phyloP scores from a whole-genome alignment of 768 basidiomycete genomes.

The Hericium rajendrae region DNA sequence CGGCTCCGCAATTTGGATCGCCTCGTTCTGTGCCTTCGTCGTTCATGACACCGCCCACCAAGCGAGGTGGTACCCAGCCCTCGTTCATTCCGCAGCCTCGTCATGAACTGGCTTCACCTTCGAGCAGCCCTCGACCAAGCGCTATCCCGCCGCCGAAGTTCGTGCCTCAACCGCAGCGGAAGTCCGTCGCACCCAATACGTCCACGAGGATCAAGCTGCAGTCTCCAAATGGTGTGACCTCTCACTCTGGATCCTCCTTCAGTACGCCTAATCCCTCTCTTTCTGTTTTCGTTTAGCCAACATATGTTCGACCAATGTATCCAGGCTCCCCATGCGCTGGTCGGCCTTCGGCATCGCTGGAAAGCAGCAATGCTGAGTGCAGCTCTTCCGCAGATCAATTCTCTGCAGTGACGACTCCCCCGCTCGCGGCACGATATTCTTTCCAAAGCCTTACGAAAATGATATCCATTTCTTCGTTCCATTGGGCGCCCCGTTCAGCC shows the following conservation, averaged over 20 bases:
- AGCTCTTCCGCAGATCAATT: conserved; percentile 18
- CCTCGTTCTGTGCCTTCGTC: conserved; percentile 26
- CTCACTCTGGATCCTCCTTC: not conserved
- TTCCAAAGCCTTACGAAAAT: conserved; percentile 53
- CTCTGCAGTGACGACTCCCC: conserved; percentile 37
- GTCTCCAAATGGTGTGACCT: not conserved
- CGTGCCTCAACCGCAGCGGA: conserved; percentile 20
- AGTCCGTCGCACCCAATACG: not conserved
- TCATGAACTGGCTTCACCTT: not conserved
- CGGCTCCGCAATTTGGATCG: conserved; percentile 19
- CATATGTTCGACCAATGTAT: not conserved
- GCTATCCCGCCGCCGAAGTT: conserved; percentile 20
- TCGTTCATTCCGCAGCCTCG: conserved; percentile 58
- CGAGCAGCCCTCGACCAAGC: conserved; percentile 32
- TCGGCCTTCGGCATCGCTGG: not conserved
- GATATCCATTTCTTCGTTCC: conserved; percentile 41
- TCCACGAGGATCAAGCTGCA: not conserved
- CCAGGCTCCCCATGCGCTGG: not conserved
- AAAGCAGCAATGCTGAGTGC: not conserved
- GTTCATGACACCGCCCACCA: conserved; percentile 43
- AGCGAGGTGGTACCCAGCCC: conserved; percentile 35
- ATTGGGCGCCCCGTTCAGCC: conserved; percentile 24
- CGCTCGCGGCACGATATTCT: conserved; percentile 45
- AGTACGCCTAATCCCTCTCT: conserved; percentile 1
- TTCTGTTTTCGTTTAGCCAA: not conserved